Evolutionary conservation across 352 stramenopile genomes (phyloP), one percentile per base, ranked within the genome.

Genomic region (Globisporangium camurandrum): DNA sequence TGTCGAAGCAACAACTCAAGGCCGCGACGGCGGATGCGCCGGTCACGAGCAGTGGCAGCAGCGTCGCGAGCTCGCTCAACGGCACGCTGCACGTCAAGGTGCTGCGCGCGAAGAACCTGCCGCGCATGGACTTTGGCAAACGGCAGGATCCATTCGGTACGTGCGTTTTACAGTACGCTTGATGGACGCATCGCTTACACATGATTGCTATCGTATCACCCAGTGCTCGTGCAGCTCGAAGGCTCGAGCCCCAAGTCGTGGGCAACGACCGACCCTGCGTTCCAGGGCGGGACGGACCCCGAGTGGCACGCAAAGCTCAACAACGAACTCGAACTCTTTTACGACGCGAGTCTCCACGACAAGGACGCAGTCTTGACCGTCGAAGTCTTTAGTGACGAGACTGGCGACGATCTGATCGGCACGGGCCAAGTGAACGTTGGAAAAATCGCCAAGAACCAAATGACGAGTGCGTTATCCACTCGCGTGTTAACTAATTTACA

Each of bases 291-390:
- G 22, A 70, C 66, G 10, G 75, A 65, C 34, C 75, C 81, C 2
- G 71, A 88, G 27, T 92, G 81, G 81, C 64, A 58, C 22, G 75
- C 89, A 38, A 40, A 65, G 42, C 59, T 69, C 20, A 90, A 88
- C 69, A 84, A 84, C 54, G 75, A 89, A 56, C 49, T 92, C n/a
- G 81, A 92, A 60, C 69, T 92, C 31, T 89, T 80, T 56, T 92
- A 79, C 55, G 76, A 92, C 49, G 75, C 69, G 40, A 69, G 46
- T 39, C 27, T 66, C 27, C 66, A 74, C 37, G 61, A 64, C n/a
- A 78, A 87, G 10, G 54, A 58, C n/a, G 65, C 64, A 2, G 49
- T 57, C 19, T 38, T 92, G 36, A 86, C 69, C 9, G 61, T 92
- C 26, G 77, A 89, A 41, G 77, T 88, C 20, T 92, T 73, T 56